A percentile compares a stretch with the other conserved stretches of the same genome.
These are phyloP conservation scores for Umbelopsis sp. DNA, from an alignment of 192 early-diverging fungal genomes.

Conservation along the genomic window DNA sequence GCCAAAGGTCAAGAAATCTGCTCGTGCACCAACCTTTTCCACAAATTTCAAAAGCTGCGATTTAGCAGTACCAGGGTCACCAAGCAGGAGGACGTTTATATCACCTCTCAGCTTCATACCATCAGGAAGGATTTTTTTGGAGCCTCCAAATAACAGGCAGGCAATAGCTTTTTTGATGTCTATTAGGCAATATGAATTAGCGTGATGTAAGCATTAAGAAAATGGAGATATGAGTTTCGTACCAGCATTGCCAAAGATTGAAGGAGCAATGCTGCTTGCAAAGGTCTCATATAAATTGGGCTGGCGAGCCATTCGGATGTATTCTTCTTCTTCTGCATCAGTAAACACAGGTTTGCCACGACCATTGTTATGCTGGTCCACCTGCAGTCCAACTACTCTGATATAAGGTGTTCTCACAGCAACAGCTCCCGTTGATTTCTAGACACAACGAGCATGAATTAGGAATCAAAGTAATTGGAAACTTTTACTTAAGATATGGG, in stretches of 20 bases:
- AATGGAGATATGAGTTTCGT: conserved; percentile 8
- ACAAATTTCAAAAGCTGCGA: conserved; percentile 98
- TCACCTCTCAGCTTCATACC: conserved; percentile 97
- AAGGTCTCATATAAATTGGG: conserved; percentile 92
- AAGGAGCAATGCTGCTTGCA: conserved; percentile 91
- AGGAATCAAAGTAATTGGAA: not conserved
- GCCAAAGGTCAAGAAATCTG: not conserved
- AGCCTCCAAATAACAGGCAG: conserved; percentile 95
- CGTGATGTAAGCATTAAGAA: not conserved
- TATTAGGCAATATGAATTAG: conserved; percentile 21
- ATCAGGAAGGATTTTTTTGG: conserved; percentile 94
- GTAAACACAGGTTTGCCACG: conserved; percentile 77
- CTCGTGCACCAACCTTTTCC: conserved; percentile 68
- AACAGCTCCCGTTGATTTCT: conserved; percentile 78
- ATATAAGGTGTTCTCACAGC: conserved; percentile 94
- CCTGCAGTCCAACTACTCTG: conserved; percentile 89
- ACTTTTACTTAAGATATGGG: not conserved
- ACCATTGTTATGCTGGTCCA: conserved; percentile 66
- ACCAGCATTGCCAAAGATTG: conserved; percentile 93
- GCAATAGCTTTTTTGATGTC: conserved; percentile 97
- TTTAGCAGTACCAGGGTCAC: conserved; percentile 99
- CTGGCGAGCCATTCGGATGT: conserved; percentile 80
- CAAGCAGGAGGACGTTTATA: conserved; percentile 95
- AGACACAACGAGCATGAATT: conserved; percentile 14
- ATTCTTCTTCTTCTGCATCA: conserved; percentile 93